Evolutionary conservation across 495 filamentous ascomycete species (phyloP).

Genomic region (Podospora tetraspora): DNA sequence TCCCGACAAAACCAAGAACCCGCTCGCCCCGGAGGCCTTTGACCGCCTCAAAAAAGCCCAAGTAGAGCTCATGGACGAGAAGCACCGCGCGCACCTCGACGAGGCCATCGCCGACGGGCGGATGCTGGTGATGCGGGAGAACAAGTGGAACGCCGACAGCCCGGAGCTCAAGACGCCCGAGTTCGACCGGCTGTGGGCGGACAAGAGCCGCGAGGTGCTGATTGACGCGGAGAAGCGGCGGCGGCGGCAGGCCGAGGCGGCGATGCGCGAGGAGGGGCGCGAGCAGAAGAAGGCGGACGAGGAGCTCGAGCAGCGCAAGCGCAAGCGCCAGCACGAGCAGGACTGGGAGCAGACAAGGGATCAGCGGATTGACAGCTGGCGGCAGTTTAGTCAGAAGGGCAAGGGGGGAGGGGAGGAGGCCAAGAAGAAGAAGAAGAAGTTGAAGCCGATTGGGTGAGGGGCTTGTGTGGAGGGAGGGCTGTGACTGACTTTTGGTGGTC

Average conservation of each 20-base stretch:
- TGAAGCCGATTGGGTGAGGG: constrained; percentile 50
- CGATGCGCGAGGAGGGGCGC: constrained; percentile 93
- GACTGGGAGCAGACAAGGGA: constrained; percentile 93
- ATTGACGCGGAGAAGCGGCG: constrained; percentile 87
- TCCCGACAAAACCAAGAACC: constrained; percentile 94
- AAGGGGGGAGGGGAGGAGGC: constrained; percentile 53
- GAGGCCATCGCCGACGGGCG: constrained; percentile 95
- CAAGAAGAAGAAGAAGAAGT: constrained; percentile 94
- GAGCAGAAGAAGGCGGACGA: constrained; percentile 84
- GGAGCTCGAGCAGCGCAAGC: constrained; percentile 78
- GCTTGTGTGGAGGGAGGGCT: not conserved
- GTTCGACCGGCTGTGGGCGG: constrained; percentile 78
- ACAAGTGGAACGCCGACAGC: constrained; percentile 85
- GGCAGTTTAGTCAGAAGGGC: constrained; percentile 73
- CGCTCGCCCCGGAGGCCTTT: constrained; percentile 87
- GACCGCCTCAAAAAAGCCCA: constrained; percentile 95
- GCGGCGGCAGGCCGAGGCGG: constrained; percentile 81
- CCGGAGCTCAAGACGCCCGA: constrained; percentile 75
- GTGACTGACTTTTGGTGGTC: not conserved
- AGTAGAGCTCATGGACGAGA: constrained; percentile 86
- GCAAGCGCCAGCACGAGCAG: constrained; percentile 87
- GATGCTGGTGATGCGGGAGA: constrained; percentile 86
- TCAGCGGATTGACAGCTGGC: constrained; percentile 88
- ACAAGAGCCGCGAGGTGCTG: constrained; percentile 87
- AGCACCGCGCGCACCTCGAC: constrained; percentile 77